These are phyloP conservation scores for Colletotrichum chrysophilum DNA, from an alignment of 2,329 filamentous ascomycete species.

Conservation along the genomic window DNA sequence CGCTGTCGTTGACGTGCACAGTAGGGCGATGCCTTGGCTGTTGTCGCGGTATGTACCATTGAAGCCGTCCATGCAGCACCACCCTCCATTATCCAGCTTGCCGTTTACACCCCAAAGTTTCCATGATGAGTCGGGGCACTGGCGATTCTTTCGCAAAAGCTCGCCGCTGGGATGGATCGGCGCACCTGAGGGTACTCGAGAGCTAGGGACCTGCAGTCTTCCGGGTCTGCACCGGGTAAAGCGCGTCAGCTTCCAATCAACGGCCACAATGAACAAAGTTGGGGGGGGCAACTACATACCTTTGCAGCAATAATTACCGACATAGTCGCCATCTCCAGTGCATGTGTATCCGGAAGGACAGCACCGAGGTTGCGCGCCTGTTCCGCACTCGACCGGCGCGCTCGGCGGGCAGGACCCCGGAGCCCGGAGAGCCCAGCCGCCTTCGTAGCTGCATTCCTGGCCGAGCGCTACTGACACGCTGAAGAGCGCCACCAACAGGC, in stretches of 20 bases:
- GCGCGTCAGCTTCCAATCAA: not conserved
- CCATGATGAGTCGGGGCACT: not conserved
- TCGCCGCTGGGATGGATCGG: too few relatives aligned
- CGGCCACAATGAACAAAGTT: not conserved
- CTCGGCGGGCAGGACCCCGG: not conserved
- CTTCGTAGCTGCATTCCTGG: conserved; percentile 2
- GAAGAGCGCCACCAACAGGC: not conserved
- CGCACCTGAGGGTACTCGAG: not conserved
- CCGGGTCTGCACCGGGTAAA: not conserved
- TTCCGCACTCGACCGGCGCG: not conserved
- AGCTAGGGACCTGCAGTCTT: not conserved
- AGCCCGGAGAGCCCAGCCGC: not conserved
- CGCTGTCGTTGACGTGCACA: not conserved
- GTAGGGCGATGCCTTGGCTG: not conserved
- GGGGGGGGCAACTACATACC: not conserved
- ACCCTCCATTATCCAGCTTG: not conserved
- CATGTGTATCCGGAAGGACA: not conserved
- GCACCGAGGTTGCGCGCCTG: conserved; percentile 4
- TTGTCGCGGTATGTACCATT: not conserved
- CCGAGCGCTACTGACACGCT: not conserved
- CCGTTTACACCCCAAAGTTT: not conserved
- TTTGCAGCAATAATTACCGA: not conserved
- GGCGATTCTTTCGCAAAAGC: too few relatives aligned
- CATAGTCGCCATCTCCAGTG: conserved; percentile 1
- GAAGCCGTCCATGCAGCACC: not conserved